Conservation (phyloP, 2,329 filamentous ascomycete species). For the Nannizziopsis arthrosporioides region DNA sequence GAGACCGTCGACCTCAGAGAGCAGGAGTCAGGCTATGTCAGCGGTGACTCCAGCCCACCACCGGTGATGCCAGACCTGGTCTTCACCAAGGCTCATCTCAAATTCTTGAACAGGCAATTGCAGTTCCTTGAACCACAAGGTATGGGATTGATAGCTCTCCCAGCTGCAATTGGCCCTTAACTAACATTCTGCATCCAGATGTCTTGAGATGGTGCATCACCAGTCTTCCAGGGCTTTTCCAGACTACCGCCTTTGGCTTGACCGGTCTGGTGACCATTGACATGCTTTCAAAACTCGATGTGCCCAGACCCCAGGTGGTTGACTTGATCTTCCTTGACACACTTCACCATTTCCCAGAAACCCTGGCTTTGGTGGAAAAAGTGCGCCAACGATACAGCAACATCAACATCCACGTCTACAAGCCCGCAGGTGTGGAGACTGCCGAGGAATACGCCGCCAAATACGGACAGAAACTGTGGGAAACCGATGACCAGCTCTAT, state of each 20-base stretch:
- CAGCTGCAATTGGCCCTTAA: background rate
- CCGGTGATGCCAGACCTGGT: conserved; percentile 56
- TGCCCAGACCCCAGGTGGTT: conserved; percentile 39
- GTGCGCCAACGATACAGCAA: conserved; percentile 66
- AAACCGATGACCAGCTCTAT: conserved; percentile 76
- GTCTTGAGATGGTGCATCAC: conserved; percentile 86
- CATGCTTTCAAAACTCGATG: conserved; percentile 44
- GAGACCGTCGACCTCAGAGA: conserved; percentile 32
- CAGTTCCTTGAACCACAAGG: conserved; percentile 73
- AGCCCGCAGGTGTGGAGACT: conserved; percentile 63
- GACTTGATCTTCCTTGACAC: conserved; percentile 66
- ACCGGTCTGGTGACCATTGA: conserved; percentile 73
- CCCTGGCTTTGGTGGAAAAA: conserved; percentile 59
- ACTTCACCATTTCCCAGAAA: conserved; percentile 70
- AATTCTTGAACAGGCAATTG: conserved; percentile 81
- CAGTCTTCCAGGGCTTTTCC: conserved; percentile 78
- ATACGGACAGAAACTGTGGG: conserved; percentile 76
- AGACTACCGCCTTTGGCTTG: conserved; percentile 72
- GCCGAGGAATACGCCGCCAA: conserved; percentile 66
- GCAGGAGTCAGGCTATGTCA: conserved; percentile 75
- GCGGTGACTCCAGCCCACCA: conserved; percentile 50
- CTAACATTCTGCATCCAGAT: conserved; percentile 38
- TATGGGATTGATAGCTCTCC: conserved; percentile 24
- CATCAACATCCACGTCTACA: conserved; percentile 77
- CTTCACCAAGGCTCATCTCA: conserved; percentile 78